Evolutionary conservation across 2,329 filamentous ascomycete species (phyloP), one percentile per base, ranked within the genome.

Genomic region (Shiraia bambusicola): DNA sequence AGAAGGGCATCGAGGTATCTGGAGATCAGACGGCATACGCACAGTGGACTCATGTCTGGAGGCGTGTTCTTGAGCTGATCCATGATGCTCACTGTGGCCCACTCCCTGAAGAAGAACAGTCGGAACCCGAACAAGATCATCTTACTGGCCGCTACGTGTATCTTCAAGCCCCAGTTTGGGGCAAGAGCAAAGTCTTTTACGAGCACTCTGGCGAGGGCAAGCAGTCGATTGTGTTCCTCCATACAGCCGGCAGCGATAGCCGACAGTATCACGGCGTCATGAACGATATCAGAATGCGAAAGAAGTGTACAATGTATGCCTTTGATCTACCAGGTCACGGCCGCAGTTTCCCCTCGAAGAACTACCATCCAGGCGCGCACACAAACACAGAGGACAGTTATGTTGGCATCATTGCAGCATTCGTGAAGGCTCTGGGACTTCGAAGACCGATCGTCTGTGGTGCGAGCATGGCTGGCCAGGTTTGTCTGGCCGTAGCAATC

Each of bases 201-300:
- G 75, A 78, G 47, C 66, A 62, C 16, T 64, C 72, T 4, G 75
- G 75, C 6, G 68, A 67, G 2, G 75, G 76, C 1, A 65, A 70
- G 14, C 71, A 76, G 40, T 66, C 69, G 17, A 75, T 78, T 33
- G 58, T 67, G 16, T 74, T 75, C 48, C 54, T 72, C 4, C 72
- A 75, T 45, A 74, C 72, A 0, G 72, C 72, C 11, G 74, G 74
- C 2, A 71, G 69, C 34, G 75, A 78, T 46, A 64, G 66, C 19
- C 57, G 75, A 19, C 74, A 77, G 51, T 77, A 77, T 37, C 75
- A 78, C 37, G 74, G 75, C 14, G 74, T 78, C 2, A 72, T 78
- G 72, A 77, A 77, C 40, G 67, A 77, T 40, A 42, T 60, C 19
- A 59, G 64, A 10, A 75, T 76, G 72, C 63, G 69, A 14, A 69